Percentiles rank a stretch among this genome's conserved stretches.
These are phyloP conservation scores for Exophiala bonariae DNA, from an alignment of 2,329 filamentous ascomycete species.

Conservation along the genomic window DNA sequence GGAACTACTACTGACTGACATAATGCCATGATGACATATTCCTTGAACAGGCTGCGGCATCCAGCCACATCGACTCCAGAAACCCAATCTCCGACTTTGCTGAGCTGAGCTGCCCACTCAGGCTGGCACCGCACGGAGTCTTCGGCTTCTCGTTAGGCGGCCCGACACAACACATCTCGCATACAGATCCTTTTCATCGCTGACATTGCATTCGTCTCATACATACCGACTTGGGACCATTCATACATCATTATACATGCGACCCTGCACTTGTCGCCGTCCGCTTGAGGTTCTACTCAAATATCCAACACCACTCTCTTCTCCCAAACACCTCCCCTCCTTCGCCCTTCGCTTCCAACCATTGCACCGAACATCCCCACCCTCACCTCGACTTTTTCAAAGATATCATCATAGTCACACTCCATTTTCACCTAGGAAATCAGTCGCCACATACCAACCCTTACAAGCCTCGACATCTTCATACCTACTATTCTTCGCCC, in stretches of 20 bases:
- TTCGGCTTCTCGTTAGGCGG: no score
- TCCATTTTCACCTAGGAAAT: background rate
- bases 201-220: conserved; percentile 1
- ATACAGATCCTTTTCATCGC: background rate
- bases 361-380: background rate
- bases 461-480: conserved; percentile 19
- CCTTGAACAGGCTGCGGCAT: no score
- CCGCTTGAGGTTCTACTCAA: conserved; percentile 1
- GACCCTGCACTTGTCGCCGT: conserved; percentile 15
- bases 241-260: conserved; percentile 12
- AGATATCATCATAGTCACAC: background rate
- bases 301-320: no score
- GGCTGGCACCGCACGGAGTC: no score
- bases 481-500: conserved; percentile 19
- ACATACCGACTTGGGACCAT: background rate
- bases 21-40: no score
- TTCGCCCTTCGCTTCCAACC: no score
- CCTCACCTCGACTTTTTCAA: conserved; percentile 1
- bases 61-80: no score
- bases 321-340: no score
- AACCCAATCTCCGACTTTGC: no score
- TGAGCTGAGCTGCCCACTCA: no score
- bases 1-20: no score
- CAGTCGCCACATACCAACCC: background rate
- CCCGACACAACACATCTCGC: background rate